Conservation (phyloP, 305 asterid species). For the Solanum hybrid region DNA sequence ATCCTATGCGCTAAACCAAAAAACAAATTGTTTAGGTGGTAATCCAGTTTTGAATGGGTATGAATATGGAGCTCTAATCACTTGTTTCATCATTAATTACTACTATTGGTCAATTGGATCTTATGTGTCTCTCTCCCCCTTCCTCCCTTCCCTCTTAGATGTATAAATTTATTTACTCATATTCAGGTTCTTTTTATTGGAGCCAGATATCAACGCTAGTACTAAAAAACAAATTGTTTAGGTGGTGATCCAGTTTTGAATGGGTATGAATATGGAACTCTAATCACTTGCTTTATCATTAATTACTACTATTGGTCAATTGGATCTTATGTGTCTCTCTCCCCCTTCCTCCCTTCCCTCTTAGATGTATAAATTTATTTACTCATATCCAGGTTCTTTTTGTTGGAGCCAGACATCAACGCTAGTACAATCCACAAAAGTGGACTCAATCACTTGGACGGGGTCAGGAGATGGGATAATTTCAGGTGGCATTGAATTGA, state of each 20-base stretch:
- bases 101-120: constrained; percentile 1
- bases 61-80: neutral
- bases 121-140: constrained; percentile 5
- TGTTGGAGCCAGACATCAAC: constrained; percentile 97
- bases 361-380: constrained; percentile 53
- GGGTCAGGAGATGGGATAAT: constrained; percentile 89
- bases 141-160: constrained; percentile 22
- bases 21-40: neutral
- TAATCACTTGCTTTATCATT: neutral
- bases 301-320: neutral
- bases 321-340: constrained; percentile 11
- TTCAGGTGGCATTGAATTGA: constrained; percentile 76
- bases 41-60: neutral
- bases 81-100: neutral
- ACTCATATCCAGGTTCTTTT: constrained; percentile 99
- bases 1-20: neutral
- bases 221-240: neutral
- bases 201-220: constrained; percentile 78
- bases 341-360: constrained; percentile 13
- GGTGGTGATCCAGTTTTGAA: neutral
- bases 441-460: constrained; percentile 85
- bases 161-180: constrained; percentile 82
- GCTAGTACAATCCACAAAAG: constrained; percentile 63
- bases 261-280: neutral
- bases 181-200: constrained; percentile 99